Evolutionary conservation across 78 protist genomes (phyloP).

Genomic region (Dictyostelium firmibasis): DNA sequence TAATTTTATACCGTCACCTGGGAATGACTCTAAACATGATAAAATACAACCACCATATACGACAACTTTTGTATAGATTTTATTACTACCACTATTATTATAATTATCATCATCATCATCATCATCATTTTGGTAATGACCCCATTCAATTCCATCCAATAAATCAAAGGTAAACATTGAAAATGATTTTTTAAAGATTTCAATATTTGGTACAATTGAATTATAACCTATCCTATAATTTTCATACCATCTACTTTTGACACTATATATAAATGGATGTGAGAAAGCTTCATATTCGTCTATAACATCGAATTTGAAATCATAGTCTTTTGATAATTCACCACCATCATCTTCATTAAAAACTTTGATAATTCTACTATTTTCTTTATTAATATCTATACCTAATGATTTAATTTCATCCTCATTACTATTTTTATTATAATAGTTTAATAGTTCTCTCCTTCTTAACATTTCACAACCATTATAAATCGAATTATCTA

Average conservation of each 20-base stretch:
- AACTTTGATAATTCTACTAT: background rate
- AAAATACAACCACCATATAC: conserved; percentile 8
- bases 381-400: background rate
- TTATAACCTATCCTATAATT: background rate
- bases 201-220: background rate
- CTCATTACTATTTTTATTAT: background rate
- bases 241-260: conserved; percentile 1
- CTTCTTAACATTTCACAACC: background rate
- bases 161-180: background rate
- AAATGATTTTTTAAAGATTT: background rate
- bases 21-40: background rate
- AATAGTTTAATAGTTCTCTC: background rate
- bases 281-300: background rate
- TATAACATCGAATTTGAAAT: background rate
- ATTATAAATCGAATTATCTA: background rate
- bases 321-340: background rate
- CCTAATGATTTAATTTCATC: background rate
- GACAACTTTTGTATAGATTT: background rate
- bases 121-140: background rate
- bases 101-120: background rate
- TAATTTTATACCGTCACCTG: background rate
- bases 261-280: conserved; percentile 7
- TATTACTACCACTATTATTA: background rate
- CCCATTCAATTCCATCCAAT: background rate
- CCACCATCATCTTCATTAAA: background rate